Evolutionary conservation across 768 basidiomycete genomes (phyloP).

Genomic region (Suillus brevipes): DNA sequence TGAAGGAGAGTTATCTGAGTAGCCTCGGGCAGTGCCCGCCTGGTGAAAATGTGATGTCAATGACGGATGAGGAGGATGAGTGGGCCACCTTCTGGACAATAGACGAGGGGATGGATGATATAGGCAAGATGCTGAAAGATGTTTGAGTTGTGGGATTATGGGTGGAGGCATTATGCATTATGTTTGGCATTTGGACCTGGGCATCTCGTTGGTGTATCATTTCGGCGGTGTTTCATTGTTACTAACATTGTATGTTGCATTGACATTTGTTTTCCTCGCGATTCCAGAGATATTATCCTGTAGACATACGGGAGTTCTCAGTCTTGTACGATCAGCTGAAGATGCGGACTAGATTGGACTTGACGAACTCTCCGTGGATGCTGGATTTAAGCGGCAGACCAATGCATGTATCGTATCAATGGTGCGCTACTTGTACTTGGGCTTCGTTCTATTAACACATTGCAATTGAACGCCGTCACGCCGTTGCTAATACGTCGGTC

Average conservation of each 20-base stretch:
- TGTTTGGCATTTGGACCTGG: neutral
- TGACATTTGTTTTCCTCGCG: neutral
- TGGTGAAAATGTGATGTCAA: slow-evolving; percentile 11
- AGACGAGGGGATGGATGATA: slow-evolving; percentile 77
- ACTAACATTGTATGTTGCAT: neutral
- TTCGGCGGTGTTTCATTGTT: neutral
- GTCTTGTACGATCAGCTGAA: neutral
- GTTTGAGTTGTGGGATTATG: slow-evolving; percentile 29
- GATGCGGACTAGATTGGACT: neutral
- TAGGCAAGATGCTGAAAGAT: slow-evolving; percentile 64
- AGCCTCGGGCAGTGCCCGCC: slow-evolving; percentile 27
- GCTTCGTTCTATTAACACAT: no score
- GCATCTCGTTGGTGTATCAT: neutral
- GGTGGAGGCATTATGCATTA: neutral
- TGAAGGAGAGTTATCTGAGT: slow-evolving; percentile 46
- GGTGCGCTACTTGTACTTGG: no score
- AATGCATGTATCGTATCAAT: no score
- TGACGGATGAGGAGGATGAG: slow-evolving; percentile 19
- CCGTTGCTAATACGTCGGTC: no score
- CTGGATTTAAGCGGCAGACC: no score
- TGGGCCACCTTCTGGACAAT: slow-evolving; percentile 61
- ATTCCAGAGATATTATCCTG: neutral
- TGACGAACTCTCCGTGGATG: no score
- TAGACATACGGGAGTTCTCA: neutral
- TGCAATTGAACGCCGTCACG: no score